A percentile compares a stretch with the other conserved stretches of the same genome.
Evolutionary conservation across 768 basidiomycete genomes (phyloP).

Genomic region (Podaxis sp.): DNA sequence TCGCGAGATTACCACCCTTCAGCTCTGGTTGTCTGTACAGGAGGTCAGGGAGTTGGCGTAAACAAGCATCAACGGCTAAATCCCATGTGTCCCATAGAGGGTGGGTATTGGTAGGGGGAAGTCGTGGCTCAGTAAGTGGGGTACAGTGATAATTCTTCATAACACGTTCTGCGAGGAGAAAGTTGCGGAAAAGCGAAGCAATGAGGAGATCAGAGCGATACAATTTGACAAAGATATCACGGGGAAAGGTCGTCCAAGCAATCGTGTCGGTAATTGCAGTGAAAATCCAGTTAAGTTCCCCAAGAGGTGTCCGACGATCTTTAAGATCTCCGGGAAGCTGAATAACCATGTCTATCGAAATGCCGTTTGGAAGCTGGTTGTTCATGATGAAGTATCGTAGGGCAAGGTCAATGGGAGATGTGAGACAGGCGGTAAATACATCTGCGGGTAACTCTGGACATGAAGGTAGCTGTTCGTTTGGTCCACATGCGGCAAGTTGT

Average conservation of each 20-base stretch:
- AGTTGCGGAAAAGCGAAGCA: constrained; percentile 95
- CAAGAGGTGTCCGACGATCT: constrained; percentile 92
- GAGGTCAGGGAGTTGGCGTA: constrained; percentile 89
- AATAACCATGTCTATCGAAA: constrained; percentile 87
- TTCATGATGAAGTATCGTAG: constrained; percentile 92
- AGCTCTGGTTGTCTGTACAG: constrained; percentile 26
- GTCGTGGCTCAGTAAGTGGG: constrained; percentile 85
- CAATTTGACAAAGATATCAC: constrained; percentile 87
- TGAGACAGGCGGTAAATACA: constrained; percentile 95
- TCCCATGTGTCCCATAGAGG: constrained; percentile 98
- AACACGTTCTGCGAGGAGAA: constrained; percentile 93
- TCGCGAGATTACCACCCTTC: constrained; percentile 15
- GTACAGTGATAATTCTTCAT: constrained; percentile 99
- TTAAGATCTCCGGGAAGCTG: constrained; percentile 96
- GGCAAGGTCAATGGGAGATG: constrained; percentile 97
- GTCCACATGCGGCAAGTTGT: constrained; percentile 91
- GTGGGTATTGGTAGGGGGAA: constrained; percentile 96
- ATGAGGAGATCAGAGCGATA: constrained; percentile 95
- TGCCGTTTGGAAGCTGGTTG: constrained; percentile 75
- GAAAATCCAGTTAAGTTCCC: constrained; percentile 99
- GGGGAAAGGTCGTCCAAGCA: constrained; percentile 96
- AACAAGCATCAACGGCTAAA: constrained; percentile 89
- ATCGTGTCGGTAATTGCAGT: constrained; percentile 99
- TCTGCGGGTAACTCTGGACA: constrained; percentile 97
- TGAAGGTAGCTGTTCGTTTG: constrained; percentile 88